Evolutionary conservation across 371 early-diverging fungal genomes (phyloP), one percentile per base, ranked within the genome.

Genomic region (Conidiobolus incongruus): DNA sequence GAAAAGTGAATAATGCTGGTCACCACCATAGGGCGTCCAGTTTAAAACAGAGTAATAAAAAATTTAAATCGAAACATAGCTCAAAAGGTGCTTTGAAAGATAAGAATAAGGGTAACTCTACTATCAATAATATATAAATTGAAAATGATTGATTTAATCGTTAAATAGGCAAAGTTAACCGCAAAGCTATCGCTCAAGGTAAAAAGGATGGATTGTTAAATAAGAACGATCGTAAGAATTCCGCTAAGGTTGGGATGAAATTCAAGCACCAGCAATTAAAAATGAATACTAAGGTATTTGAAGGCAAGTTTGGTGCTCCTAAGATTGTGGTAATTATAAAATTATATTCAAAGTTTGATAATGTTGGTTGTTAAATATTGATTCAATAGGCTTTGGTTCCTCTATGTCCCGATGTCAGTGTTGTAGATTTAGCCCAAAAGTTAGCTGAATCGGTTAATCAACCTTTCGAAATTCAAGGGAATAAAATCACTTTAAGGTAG

Each of bases 21-120:
- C 61, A 61, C 49, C 51, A 53, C n/a, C n/a, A n/a, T n/a, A n/a
- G n/a, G n/a, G n/a, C n/a, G 41, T 40, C 58, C 29, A 46, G 81
- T 40, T 65, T 82, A 40, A 86, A 86, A 65, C 87, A 89, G 63
- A 66, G 65, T 45, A 90, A 94, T 72, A 94, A 92, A 61, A 73
- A 81, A 29, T 94, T 91, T 73, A 92, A 92, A 63, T 77, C 86
- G 10, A 75, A 77, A 47, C 81, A 82, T 68, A 71, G 85, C 26
- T 61, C 84, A 4, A 92, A 90, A 53, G 71, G 81, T 30, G 51
- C 66, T 7, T 52, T 83, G 38, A 75, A 77, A 52, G 82, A 78
- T 47, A 70, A 71, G 46, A 64, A 69, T 42, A 93, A 90, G 50
- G 91, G 76, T 63, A 53, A 38, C 37, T 23, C n/a, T 23, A 30